Base-by-base conservation (phyloP, 345 rosid species). In the Eucalyptus guilfoylei region DNA sequence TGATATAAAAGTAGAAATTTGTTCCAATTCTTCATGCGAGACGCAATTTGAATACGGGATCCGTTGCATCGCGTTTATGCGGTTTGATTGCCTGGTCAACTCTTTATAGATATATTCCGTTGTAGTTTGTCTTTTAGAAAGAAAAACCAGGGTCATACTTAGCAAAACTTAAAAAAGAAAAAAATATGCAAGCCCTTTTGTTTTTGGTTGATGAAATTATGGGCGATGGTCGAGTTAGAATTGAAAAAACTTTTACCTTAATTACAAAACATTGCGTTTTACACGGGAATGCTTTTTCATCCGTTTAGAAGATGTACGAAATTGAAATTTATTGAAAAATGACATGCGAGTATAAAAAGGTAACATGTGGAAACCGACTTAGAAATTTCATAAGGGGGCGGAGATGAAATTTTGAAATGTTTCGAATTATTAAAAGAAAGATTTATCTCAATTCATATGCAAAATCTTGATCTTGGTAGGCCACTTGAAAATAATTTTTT, bases 181-280 rank as follows among this genome's bases (percentile, higher is more conserved):
- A 54, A 13, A 62, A 54, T 62, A 62, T 13, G 69, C 34, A 14
- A 62, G 32, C 14, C 32, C 69, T 30, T 62, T 62, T 13, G 32
- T 62, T 62, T 62, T 30, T 54, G 17, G 32, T 30, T 7, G 14
- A 28, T 28, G 69, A 62, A 62, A 62, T 62, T 30, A 30, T 62
- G 32, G 34, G 1, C 9, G 0, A 2, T 30, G 19, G 2, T 30
- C 37, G 10, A 64, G 72, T 64, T n/a, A 30, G 9, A n/a, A 30
- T 14, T n/a, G 2, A 0, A 0, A 64, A 16, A n/a, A 4, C 2
- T 64, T 64, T n/a, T n/a, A 14, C 32, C 37, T 30, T 64, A n/a
- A n/a, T 64, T 64, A 64, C 7, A 64, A 64, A 64, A n/a, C 0
- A 13, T 7, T 5, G 10, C 15, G 34, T 64, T n/a, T n/a, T 2